A percentile compares a stretch with the other conserved stretches of the same genome.
These are phyloP conservation scores for Eremothecium gossypii DNA, from an alignment of 1,139 yeast genomes.

Conservation along the genomic window DNA sequence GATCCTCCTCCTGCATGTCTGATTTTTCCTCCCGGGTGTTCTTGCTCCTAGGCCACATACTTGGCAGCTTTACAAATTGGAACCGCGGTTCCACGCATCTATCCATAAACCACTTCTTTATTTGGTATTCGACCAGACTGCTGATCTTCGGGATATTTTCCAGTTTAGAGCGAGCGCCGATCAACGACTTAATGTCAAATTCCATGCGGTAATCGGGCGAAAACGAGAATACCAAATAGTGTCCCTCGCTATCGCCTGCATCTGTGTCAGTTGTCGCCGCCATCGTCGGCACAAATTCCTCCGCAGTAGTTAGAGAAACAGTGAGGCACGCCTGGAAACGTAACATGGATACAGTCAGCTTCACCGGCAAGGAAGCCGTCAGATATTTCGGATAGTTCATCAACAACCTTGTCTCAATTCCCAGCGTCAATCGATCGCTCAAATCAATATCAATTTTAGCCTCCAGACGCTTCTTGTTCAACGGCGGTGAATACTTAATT, in stretches of 20 bases:
- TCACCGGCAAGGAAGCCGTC: conserved; percentile 79
- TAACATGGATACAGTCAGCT: conserved; percentile 76
- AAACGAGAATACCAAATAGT: conserved; percentile 73
- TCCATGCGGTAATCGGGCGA: conserved; percentile 86
- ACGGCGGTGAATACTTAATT: conserved; percentile 46
- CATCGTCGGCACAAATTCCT: conserved; percentile 42
- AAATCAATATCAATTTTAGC: conserved; percentile 92
- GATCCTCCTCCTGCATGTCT: conserved; percentile 9
- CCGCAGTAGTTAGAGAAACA: conserved; percentile 43
- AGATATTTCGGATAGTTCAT: conserved; percentile 79
- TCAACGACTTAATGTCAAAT: conserved; percentile 73
- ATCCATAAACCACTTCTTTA: conserved; percentile 85
- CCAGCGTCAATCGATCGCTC: conserved; percentile 81
- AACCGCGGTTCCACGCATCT: conserved; percentile 90
- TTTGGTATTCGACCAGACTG: conserved; percentile 68
- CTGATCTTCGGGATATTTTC: conserved; percentile 92
- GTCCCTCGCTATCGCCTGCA: conserved; percentile 28
- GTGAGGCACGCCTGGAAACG: conserved; percentile 90
- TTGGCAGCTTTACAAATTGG: conserved; percentile 75
- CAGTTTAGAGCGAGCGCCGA: conserved; percentile 86
- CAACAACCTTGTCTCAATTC: conserved; percentile 73
- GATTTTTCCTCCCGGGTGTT: conserved; percentile 45
- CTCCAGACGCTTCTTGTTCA: conserved; percentile 44
- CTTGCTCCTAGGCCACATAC: conserved; percentile 82
- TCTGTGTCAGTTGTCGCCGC: conserved; percentile 27